phyloP scores from a whole-genome alignment of 257 asterid genomes.

The Fraxinus quadrangulata region DNA sequence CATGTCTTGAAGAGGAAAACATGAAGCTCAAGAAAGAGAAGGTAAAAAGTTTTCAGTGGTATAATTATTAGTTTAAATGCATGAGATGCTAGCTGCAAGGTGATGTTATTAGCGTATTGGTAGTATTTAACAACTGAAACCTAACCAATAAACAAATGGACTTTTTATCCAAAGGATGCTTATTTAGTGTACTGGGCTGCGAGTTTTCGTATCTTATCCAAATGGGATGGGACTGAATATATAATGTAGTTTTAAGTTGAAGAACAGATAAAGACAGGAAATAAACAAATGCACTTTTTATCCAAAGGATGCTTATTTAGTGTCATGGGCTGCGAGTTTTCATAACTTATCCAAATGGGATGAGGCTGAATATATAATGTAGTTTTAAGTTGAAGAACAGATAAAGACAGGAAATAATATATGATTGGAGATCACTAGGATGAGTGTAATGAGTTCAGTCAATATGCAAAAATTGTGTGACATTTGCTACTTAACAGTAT shows the following conservation, averaged over 20 bases:
- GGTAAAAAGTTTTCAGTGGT: constrained; percentile 37
- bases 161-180: neutral
- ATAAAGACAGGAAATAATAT: neutral
- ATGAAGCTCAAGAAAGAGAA: constrained; percentile 68
- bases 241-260: neutral
- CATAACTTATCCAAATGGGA: neutral
- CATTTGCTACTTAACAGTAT: too few species aligned
- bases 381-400: neutral
- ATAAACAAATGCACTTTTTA: neutral
- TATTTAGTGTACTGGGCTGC: neutral
- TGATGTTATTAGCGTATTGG: neutral
- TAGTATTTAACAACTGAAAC: neutral
- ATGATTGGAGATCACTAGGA: neutral
- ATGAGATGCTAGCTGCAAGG: constrained; percentile 6
- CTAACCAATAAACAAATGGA: neutral
- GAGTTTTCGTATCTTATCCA: neutral
- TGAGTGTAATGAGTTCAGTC: neutral
- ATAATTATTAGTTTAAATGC: neutral
- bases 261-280: neutral
- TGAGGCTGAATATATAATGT: neutral
- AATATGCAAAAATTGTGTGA: neutral
- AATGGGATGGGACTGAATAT: neutral
- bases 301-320: neutral
- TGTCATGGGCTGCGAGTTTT: neutral
- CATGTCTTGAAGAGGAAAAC: constrained; percentile 77